phyloP scores from a whole-genome alignment of 805 yeast species.

The Suhomyces sp. region DNA sequence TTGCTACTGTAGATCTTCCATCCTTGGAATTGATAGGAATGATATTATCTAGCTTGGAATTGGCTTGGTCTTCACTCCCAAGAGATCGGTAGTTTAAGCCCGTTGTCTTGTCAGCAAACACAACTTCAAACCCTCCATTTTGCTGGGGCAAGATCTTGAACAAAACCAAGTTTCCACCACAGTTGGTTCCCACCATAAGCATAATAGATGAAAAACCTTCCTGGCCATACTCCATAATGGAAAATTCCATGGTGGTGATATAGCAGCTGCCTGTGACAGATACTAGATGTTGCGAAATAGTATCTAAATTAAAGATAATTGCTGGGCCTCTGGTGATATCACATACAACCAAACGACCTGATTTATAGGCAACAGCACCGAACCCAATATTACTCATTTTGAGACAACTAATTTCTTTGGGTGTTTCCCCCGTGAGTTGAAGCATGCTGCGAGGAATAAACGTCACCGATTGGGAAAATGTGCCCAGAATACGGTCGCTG shows the following conservation, averaged over 20 bases:
- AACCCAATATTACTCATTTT: constrained; percentile 77
- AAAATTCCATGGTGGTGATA: constrained; percentile 67
- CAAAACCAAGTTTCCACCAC: constrained; percentile 63
- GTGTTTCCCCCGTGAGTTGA: constrained; percentile 15
- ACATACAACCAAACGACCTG: constrained; percentile 71
- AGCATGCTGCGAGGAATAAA: constrained; percentile 35
- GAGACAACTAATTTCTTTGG: constrained; percentile 55
- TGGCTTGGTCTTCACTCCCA: constrained; percentile 42
- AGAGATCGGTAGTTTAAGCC: constrained; percentile 33
- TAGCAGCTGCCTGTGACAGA: constrained; percentile 29
- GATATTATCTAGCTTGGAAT: constrained; percentile 51
- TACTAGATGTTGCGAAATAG: constrained; percentile 26
- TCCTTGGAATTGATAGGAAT: constrained; percentile 55
- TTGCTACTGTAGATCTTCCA: constrained; percentile 68
- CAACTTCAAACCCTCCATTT: constrained; percentile 58
- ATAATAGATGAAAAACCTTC: constrained; percentile 72
- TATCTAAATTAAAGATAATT: constrained; percentile 45
- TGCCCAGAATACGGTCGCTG: constrained; percentile 49
- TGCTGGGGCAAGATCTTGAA: constrained; percentile 64
- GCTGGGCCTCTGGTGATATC: constrained; percentile 78
- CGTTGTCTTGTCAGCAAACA: constrained; percentile 43
- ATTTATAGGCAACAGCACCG: constrained; percentile 71
- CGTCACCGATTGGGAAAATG: constrained; percentile 26
- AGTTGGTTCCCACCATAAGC: constrained; percentile 70
- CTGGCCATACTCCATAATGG: constrained; percentile 64